phyloP scores from a whole-genome alignment of 805 yeast genomes.

The Candida taoyuanica region DNA sequence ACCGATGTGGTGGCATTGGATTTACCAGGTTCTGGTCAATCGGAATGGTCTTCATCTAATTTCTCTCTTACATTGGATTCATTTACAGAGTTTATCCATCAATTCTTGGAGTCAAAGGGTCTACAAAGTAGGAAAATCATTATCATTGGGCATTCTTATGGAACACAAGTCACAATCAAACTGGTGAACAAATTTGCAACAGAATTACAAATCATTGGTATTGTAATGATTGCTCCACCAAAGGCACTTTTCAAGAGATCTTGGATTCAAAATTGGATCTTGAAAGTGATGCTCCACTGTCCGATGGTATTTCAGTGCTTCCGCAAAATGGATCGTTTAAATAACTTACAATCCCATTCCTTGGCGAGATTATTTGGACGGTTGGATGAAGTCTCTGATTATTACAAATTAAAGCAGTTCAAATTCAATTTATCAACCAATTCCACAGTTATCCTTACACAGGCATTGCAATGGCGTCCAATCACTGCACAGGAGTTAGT shows the following conservation, averaged over 20 bases:
- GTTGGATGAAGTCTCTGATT: constrained; percentile 12
- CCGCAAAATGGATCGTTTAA: constrained; percentile 24
- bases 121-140: constrained; percentile 28
- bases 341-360: constrained; percentile 21
- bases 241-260: constrained; percentile 16
- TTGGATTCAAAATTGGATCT: constrained; percentile 1
- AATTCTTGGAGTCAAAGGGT: constrained; percentile 8
- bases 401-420: constrained; percentile 24
- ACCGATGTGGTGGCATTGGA: constrained; percentile 68
- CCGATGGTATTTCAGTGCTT: constrained; percentile 20
- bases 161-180: constrained; percentile 51
- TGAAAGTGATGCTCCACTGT: constrained; percentile 2
- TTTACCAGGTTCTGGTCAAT: constrained; percentile 79
- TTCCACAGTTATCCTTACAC: constrained; percentile 20
- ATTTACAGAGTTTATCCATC: constrained; percentile 15
- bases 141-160: constrained; percentile 72
- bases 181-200: constrained; percentile 20
- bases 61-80: constrained; percentile 12
- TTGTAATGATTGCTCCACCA: constrained; percentile 47
- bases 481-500: constrained; percentile 15
- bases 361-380: constrained; percentile 18
- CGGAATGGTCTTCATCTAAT: neutral
- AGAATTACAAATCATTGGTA: constrained; percentile 7
- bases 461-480: constrained; percentile 19
- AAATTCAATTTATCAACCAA: constrained; percentile 24